Conservation (phyloP, 2,329 filamentous ascomycete species). For the Myriosclerotinia scirpicola region DNA sequence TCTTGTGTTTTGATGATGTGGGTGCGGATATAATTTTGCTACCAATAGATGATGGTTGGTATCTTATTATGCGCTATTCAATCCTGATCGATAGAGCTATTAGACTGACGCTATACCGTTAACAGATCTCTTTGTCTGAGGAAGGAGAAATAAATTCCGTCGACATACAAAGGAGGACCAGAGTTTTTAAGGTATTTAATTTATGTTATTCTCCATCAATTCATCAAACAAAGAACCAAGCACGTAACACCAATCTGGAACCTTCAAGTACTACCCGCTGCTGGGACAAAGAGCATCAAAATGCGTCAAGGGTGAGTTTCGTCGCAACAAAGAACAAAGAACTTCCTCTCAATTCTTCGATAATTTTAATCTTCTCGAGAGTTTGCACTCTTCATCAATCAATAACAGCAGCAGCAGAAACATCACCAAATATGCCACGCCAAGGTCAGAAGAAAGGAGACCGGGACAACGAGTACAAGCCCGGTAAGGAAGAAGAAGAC, state of each 20-base stretch:
- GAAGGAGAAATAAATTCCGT: not conserved
- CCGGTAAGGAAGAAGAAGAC: constrained; percentile 2
- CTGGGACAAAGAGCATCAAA: constrained; percentile 13
- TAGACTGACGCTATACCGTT: not conserved
- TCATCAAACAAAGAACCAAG: constrained; percentile 8
- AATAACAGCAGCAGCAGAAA: not conserved
- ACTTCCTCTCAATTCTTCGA: not conserved
- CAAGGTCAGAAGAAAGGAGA: constrained; percentile 4
- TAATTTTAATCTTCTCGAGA: not conserved
- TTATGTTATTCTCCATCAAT: not conserved
- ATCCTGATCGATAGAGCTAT: not conserved
- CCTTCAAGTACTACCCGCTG: not conserved
- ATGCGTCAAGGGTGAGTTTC: not conserved
- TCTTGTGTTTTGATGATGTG: not conserved
- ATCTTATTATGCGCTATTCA: not conserved
- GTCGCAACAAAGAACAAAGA: constrained; percentile 8
- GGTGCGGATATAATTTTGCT: not conserved
- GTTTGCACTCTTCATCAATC: not conserved
- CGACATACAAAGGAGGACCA: not conserved
- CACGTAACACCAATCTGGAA: not conserved
- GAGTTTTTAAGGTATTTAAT: not conserved
- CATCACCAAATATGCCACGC: constrained; percentile 12
- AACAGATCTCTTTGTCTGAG: not conserved
- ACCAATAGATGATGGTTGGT: not conserved
- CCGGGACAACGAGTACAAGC: constrained; percentile 7